phyloP scores from a whole-genome alignment of 164 flowering plant genomes.

The Sedum album region DNA sequence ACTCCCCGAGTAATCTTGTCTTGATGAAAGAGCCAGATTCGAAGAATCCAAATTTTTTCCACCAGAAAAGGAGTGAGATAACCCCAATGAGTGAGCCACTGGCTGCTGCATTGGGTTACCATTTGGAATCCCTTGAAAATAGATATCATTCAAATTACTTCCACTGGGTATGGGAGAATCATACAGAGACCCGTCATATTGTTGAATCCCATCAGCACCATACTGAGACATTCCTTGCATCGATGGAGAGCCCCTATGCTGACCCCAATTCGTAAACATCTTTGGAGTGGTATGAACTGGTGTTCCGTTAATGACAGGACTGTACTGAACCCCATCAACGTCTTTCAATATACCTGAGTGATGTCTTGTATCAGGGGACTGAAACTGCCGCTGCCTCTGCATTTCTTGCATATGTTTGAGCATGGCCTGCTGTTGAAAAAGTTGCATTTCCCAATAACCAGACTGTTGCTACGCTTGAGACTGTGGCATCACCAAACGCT shows the following conservation, averaged over 20 bases:
- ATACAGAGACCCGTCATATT: constrained; percentile 40
- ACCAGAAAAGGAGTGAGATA: constrained; percentile 30
- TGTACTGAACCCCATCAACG: constrained; percentile 29
- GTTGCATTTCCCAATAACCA: constrained; percentile 39
- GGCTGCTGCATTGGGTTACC: constrained; percentile 28
- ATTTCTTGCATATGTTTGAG: constrained; percentile 47
- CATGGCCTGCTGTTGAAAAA: constrained; percentile 36
- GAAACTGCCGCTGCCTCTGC: constrained; percentile 45
- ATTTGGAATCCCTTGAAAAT: constrained; percentile 37
- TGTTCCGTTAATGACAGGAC: constrained; percentile 28
- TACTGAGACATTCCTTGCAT: constrained; percentile 36
- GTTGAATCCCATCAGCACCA: constrained; percentile 35
- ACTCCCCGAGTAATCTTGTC: constrained; percentile 25
- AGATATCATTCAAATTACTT: constrained; percentile 29
- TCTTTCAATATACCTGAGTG: constrained; percentile 33
- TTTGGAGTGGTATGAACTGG: constrained; percentile 31
- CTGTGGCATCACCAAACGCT: constrained; percentile 27
- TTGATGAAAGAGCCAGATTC: constrained; percentile 27
- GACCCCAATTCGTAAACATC: constrained; percentile 38
- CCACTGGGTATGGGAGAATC: constrained; percentile 42
- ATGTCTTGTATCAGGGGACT: constrained; percentile 30
- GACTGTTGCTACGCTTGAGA: constrained; percentile 36
- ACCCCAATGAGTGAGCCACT: constrained; percentile 27
- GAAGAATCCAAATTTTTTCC: constrained; percentile 27
- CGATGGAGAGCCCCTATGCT: constrained; percentile 29